Base-by-base conservation (phyloP, 2,329 filamentous ascomycete genomes). In the Fusarium incarnatum region DNA sequence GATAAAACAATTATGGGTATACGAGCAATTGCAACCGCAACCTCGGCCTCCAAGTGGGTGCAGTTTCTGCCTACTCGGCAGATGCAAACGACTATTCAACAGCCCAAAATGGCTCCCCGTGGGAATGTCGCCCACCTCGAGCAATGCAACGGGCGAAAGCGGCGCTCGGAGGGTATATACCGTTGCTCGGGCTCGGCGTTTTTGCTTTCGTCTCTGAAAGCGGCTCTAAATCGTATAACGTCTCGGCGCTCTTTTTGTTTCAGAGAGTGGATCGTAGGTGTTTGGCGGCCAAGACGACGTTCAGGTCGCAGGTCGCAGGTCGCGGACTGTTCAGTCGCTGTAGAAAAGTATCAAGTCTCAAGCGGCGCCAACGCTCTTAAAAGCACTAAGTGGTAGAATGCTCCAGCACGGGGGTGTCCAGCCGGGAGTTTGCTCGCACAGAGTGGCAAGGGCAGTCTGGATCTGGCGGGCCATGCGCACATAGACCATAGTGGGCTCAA, bases 321-420 rank as follows among this genome's bases (percentile, higher is more conserved):
- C 15, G 20, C 41, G 20, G 20, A 30, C 56, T 25, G 15, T 23
- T 46, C 56, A 20, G 40, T 42, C 18, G 49, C 34, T 25, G 20
- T 11, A n/a, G 46, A 52, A 16, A 13, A 32, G 15, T 18, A 41
- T 10, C 25, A 41, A 15, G 22, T 13, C 37, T 57, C 37, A 45
- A 46, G 49, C 49, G 23, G 63, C 56, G 20, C 63, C 64, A n/a
- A 67, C 56, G n/a, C 64, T 67, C 37, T 67, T 56, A 15, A 78
- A 76, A 40, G 62, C 67, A 45, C 68, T 72, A 45, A 79, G 52
- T 9, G 78, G 77, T 57, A 79, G 67, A 60, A 85, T 80, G 27
- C 73, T 75, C 81, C 83, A 85, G 5, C 62, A 66, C 3, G 80
- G 79, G 8, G 80, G 75, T 15, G 45, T 73, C 78, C 80, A 82